Evolutionary conservation across 345 rosid genomes (phyloP).

Genomic region (Sonneratia caseolaris): DNA sequence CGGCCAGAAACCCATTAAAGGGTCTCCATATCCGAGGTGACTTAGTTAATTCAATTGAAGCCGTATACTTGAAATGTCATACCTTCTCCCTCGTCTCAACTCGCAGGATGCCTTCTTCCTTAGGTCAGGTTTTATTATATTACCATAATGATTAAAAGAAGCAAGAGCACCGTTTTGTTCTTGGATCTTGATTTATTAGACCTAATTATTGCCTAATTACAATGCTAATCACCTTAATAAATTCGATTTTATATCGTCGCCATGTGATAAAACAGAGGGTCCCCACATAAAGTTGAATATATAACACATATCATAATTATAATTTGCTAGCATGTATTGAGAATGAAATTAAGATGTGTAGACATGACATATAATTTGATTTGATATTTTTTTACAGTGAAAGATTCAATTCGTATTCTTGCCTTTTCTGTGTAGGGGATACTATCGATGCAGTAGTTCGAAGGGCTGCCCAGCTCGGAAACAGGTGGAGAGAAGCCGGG

Average conservation of each 20-base stretch:
- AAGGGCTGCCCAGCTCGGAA: slow-evolving; percentile 89
- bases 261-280: slow-evolving; percentile 47
- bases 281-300: slow-evolving; percentile 34
- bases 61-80: not conserved
- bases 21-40: slow-evolving; percentile 92
- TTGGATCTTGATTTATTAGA: not conserved
- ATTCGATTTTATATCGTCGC: slow-evolving; percentile 18
- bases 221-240: not conserved
- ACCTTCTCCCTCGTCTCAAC: not conserved
- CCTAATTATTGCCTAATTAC: not conserved
- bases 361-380: too few species aligned
- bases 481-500: slow-evolving; percentile 91
- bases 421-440: too few species aligned
- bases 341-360: too few species aligned
- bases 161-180: not conserved
- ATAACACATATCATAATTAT: too few species aligned
- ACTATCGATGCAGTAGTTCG: slow-evolving; percentile 39
- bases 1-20: slow-evolving; percentile 98
- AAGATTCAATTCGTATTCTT: too few species aligned
- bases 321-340: too few species aligned
- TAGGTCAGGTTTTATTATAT: not conserved
- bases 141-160: not conserved
- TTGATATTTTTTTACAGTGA: too few species aligned
- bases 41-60: not conserved
- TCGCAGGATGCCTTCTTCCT: not conserved